These are phyloP conservation scores for Kickxella alabastrina DNA, from an alignment of 192 early-diverging fungal genomes.

Conservation along the genomic window DNA sequence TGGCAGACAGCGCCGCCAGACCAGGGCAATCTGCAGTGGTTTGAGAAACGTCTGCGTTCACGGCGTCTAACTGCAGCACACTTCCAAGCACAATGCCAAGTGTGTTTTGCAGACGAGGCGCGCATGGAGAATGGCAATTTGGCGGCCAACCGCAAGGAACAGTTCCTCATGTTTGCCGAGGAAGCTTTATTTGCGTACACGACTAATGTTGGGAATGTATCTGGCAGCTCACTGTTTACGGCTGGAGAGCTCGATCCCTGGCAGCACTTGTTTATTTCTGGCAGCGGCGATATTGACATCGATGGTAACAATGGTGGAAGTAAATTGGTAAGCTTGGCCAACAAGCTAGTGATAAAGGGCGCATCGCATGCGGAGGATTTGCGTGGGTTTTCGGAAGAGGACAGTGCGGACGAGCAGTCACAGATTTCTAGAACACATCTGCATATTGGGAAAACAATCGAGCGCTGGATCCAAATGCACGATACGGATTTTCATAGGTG, in stretches of 20 bases:
- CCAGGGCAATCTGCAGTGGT: background rate
- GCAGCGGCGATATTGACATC: slow-evolving; percentile 2
- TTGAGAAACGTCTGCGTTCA: slow-evolving; percentile 19
- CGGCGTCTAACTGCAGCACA: slow-evolving; percentile 9
- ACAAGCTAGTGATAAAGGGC: slow-evolving; percentile 11
- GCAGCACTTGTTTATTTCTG: slow-evolving; percentile 12
- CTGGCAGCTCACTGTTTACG: too few relatives aligned
- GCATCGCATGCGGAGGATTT: slow-evolving; percentile 33
- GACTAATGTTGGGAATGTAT: too few relatives aligned
- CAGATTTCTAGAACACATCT: too few relatives aligned
- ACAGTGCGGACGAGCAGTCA: too few relatives aligned
- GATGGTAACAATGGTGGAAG: background rate
- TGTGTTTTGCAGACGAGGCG: slow-evolving; percentile 8
- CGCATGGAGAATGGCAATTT: background rate
- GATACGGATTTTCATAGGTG: too few relatives aligned
- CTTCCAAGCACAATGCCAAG: slow-evolving; percentile 13
- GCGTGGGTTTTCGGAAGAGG: too few relatives aligned
- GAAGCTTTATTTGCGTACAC: background rate
- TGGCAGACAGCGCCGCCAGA: slow-evolving; percentile 41
- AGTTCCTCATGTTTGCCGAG: slow-evolving; percentile 18
- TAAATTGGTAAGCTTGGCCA: too few relatives aligned
- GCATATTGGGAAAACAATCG: too few relatives aligned
- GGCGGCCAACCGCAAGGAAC: background rate
- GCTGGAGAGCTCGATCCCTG: slow-evolving; percentile 44
- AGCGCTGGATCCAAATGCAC: too few relatives aligned